Percentiles rank a stretch among this genome's conserved stretches.
Evolutionary conservation across 805 yeast species (phyloP).

Genomic region (Yarrowia hollandica): DNA sequence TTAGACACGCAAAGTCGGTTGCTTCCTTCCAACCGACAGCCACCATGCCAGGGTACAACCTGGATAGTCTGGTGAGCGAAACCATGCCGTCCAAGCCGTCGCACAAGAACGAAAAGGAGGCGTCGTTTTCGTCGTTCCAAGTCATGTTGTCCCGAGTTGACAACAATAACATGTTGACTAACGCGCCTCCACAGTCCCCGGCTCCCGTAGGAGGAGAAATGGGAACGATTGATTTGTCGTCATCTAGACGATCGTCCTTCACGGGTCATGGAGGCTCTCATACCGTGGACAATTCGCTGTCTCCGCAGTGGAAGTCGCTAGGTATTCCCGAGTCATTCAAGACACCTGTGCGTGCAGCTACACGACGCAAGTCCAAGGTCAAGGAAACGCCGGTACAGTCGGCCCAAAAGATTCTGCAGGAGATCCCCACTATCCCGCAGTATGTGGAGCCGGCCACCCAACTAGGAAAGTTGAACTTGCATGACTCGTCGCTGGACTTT

Average conservation of each 20-base stretch:
- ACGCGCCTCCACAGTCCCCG: not conserved
- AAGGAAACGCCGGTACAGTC: slow-evolving; percentile 4
- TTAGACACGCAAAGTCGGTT: slow-evolving; percentile 14
- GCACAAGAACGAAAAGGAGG: slow-evolving; percentile 5
- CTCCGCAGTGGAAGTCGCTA: slow-evolving; percentile 25
- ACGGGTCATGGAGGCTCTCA: not conserved
- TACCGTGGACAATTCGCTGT: not conserved
- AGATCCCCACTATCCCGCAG: slow-evolving; percentile 14
- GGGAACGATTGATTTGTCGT: slow-evolving; percentile 25
- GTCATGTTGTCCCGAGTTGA: slow-evolving; percentile 12
- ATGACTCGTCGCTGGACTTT: slow-evolving; percentile 19
- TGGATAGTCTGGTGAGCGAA: slow-evolving; percentile 6
- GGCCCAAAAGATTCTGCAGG: slow-evolving; percentile 17
- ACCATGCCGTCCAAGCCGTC: not conserved
- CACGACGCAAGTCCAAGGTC: slow-evolving; percentile 14
- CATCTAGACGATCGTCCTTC: slow-evolving; percentile 1
- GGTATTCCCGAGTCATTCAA: slow-evolving; percentile 25
- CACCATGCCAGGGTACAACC: slow-evolving; percentile 15
- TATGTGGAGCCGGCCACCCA: slow-evolving; percentile 24
- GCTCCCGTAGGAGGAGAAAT: slow-evolving; percentile 19
- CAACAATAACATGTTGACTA: not conserved
- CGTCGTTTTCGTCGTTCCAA: slow-evolving; percentile 26
- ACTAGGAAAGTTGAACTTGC: slow-evolving; percentile 14
- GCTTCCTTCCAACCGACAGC: slow-evolving; percentile 15
- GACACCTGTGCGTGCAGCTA: not conserved